Evolutionary conservation across 768 basidiomycete species (phyloP).

Genomic region (Daedaleopsis sinensis): DNA sequence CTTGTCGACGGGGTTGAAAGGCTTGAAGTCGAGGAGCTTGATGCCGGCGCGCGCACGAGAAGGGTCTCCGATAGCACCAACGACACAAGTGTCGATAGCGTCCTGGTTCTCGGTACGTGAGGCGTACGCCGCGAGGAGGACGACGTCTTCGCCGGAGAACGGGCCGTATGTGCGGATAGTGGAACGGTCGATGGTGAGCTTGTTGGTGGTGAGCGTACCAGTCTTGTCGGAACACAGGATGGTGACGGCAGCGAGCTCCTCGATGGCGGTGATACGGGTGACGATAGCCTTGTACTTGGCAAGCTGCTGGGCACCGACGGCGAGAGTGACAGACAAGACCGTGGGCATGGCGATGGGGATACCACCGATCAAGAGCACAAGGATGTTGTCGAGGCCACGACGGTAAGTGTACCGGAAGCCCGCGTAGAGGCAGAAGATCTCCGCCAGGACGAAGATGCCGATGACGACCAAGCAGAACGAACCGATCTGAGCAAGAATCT

Average conservation of each 20-base stretch:
- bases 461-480: slow-evolving; percentile 97
- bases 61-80: slow-evolving; percentile 74
- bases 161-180: slow-evolving; percentile 91
- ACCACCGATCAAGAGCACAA: slow-evolving; percentile 98
- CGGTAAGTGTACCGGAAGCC: slow-evolving; percentile 91
- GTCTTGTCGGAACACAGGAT: slow-evolving; percentile 99
- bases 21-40: slow-evolving; percentile 98
- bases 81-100: slow-evolving; percentile 90
- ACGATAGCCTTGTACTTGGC: slow-evolving; percentile 99
- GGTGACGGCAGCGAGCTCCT: slow-evolving; percentile 97
- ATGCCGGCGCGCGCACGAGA: slow-evolving; percentile 85
- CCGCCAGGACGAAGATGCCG: slow-evolving; percentile 92
- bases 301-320: slow-evolving; percentile 97
- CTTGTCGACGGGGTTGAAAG: slow-evolving; percentile 99
- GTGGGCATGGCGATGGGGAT: slow-evolving; percentile 99
- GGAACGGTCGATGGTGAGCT: slow-evolving; percentile 93
- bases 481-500: slow-evolving; percentile 97
- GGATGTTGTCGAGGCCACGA: slow-evolving; percentile 94
- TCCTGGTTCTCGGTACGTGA: slow-evolving; percentile 99
- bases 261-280: slow-evolving; percentile 99
- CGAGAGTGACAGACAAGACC: slow-evolving; percentile 96
- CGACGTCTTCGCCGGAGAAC: slow-evolving; percentile 87
- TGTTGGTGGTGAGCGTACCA: slow-evolving; percentile 98
- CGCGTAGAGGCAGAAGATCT: slow-evolving; percentile 93
- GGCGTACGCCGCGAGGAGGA: slow-evolving; percentile 93